Conservation (phyloP, 176 grass and related monocot genomes). For the Lolium rigidum region DNA sequence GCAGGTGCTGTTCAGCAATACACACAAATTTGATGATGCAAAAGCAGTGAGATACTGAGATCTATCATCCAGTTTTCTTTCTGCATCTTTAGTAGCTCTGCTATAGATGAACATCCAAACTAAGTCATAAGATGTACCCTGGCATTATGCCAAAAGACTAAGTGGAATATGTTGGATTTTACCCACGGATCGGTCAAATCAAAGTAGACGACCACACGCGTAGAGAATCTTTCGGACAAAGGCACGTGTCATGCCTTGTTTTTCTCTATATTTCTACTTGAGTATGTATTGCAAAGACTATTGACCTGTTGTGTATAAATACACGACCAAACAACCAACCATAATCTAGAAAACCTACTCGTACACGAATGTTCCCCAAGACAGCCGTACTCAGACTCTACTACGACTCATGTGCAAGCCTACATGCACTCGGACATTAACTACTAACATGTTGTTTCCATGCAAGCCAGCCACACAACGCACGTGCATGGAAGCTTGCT, state of each 20-base stretch:
- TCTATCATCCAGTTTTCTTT: background rate
- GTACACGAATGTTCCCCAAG: background rate
- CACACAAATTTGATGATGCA: background rate
- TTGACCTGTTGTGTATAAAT: background rate
- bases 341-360: background rate
- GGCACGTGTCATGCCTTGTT: background rate
- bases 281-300: background rate
- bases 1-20: background rate
- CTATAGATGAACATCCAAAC: background rate
- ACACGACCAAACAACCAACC: background rate
- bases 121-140: background rate
- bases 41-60: conserved; percentile 35
- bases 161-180: background rate
- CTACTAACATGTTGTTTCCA: background rate
- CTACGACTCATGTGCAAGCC: background rate
- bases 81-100: conserved; percentile 3
- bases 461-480: background rate
- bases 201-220: background rate
- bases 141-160: background rate
- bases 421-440: background rate
- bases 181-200: background rate
- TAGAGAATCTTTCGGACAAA: background rate
- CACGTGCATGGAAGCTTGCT: background rate
- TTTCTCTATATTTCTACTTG: background rate
- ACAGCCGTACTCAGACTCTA: background rate